These are phyloP conservation scores for Heteromeles arbutifolia DNA, from an alignment of 306 rosid species.

Conservation along the genomic window DNA sequence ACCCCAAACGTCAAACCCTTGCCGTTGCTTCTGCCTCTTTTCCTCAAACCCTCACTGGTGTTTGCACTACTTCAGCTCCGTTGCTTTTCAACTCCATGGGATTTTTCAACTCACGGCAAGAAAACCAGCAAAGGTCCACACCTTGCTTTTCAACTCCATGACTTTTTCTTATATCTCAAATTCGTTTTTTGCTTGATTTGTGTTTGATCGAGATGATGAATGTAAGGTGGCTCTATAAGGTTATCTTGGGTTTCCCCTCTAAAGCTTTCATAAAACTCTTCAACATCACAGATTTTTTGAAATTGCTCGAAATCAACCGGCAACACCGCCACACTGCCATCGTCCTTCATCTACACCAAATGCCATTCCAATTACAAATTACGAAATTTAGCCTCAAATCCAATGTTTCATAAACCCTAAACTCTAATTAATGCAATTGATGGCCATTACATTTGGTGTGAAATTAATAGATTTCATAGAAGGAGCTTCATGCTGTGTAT, in stretches of 20 bases:
- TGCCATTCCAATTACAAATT: not conserved
- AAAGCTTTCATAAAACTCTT: constrained; percentile 49
- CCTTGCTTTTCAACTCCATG: no score
- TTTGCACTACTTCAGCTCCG: no score
- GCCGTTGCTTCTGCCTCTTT: no score
- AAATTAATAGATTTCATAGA: not conserved
- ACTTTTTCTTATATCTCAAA: no score
- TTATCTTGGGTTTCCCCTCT: constrained; percentile 59
- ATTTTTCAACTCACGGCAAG: no score
- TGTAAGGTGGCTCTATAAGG: not conserved
- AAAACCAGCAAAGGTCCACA: no score
- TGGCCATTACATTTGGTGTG: not conserved
- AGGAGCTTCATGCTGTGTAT: constrained; percentile 46
- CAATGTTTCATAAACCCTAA: not conserved
- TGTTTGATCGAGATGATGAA: no score
- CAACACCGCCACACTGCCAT: constrained; percentile 40
- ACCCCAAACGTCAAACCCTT: no score
- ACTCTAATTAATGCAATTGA: not conserved
- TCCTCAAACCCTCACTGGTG: no score
- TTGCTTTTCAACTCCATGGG: no score
- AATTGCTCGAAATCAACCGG: constrained; percentile 66
- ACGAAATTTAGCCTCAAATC: not conserved
- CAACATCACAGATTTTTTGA: constrained; percentile 32
- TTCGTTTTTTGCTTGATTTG: no score
- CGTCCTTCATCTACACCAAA: constrained; percentile 33